phyloP scores from a whole-genome alignment of 345 rosid genomes.

The Lumnitzera littorea region DNA sequence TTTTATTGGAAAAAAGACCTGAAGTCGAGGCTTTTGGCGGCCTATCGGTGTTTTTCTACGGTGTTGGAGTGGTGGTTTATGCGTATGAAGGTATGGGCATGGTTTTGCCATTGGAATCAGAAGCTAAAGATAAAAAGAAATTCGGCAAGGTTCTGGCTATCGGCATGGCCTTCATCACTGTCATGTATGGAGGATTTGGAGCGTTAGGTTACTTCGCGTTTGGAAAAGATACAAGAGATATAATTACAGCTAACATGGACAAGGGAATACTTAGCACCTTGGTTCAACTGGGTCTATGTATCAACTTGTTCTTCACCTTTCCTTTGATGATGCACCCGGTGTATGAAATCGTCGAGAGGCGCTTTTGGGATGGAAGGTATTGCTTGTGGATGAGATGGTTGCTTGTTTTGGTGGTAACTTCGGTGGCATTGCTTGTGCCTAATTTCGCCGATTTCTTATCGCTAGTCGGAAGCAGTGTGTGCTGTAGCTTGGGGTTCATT shows the following conservation, averaged over 20 bases:
- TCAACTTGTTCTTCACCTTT: constrained; percentile 83
- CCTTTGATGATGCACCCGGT: constrained; percentile 95
- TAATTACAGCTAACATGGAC: constrained; percentile 73
- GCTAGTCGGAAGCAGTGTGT: constrained; percentile 81
- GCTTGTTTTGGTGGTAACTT: constrained; percentile 51
- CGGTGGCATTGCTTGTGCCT: constrained; percentile 68
- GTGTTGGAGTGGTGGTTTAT: constrained; percentile 75
- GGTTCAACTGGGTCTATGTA: constrained; percentile 75
- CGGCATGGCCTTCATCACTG: constrained; percentile 47
- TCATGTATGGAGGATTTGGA: constrained; percentile 63
- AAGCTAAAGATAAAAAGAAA: constrained; percentile 44
- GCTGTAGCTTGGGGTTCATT: constrained; percentile 72
- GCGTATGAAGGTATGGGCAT: constrained; percentile 78
- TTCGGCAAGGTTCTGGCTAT: constrained; percentile 49
- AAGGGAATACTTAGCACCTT: constrained; percentile 43
- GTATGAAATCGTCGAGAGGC: constrained; percentile 77
- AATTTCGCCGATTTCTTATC: constrained; percentile 86
- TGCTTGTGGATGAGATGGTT: constrained; percentile 79
- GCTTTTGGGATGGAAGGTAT: constrained; percentile 47
- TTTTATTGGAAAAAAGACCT: constrained; percentile 30
- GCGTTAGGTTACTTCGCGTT: constrained; percentile 73
- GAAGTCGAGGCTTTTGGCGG: constrained; percentile 54
- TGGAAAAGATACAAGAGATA: constrained; percentile 59
- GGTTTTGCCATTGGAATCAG: constrained; percentile 72
- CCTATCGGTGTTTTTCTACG: constrained; percentile 57